Conservation (phyloP, 73 alveolate species). For the Paraurostyla sp. region DNA sequence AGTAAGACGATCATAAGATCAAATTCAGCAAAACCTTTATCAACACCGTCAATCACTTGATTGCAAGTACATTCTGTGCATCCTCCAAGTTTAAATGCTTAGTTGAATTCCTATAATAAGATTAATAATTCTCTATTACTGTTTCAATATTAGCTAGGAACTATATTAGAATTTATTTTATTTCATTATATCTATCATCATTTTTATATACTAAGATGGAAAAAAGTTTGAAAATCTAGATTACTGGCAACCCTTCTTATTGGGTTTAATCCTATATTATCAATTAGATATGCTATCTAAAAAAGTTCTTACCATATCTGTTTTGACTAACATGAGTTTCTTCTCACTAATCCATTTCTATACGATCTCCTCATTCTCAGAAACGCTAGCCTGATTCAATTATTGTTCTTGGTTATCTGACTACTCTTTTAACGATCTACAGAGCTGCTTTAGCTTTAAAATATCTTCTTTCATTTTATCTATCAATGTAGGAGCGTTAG, state of each 20-base stretch:
- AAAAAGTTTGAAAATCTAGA: constrained; percentile 14
- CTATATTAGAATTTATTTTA: not conserved
- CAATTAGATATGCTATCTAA: not conserved
- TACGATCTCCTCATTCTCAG: not conserved
- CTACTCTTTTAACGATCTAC: not conserved
- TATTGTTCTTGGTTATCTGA: not conserved
- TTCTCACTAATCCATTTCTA: not conserved
- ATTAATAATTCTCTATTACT: not conserved
- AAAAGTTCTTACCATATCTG: not conserved
- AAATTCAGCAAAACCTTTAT: constrained; percentile 18
- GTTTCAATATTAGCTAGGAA: not conserved
- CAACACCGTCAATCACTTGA: not conserved
- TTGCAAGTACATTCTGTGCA: constrained; percentile 10
- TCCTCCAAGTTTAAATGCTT: not conserved
- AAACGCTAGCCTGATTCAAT: not conserved
- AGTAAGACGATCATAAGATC: constrained; percentile 19
- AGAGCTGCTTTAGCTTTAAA: not conserved
- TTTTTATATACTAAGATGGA: constrained; percentile 12
- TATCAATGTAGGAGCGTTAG: constrained; percentile 10
- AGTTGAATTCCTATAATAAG: constrained; percentile 5
- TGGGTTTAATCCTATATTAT: not conserved
- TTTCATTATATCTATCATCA: constrained; percentile 31
- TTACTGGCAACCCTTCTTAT: constrained; percentile 25
- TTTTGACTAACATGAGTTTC: not conserved
- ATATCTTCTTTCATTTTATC: constrained; percentile 38